Evolutionary conservation across 129 eudicot species (phyloP), one percentile per base, ranked within the genome.

Genomic region (Mikania micrantha): DNA sequence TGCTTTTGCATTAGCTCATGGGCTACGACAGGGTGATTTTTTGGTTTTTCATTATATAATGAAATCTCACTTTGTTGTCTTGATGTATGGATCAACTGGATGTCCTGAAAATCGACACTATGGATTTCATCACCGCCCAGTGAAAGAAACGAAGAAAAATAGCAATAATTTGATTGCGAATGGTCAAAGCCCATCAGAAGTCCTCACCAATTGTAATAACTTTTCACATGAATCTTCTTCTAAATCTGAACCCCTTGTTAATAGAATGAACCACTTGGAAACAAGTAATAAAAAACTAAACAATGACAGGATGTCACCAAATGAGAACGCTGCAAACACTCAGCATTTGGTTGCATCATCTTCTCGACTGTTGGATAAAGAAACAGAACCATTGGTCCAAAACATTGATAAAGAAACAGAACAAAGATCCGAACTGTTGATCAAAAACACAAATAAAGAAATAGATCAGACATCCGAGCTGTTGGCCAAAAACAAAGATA

Each of bases 61-160:
- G 52, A 75, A 60, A 9, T 69, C 86, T 19, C 87, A 80, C 64
- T 84, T 90, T 78, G 71, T 78, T 64, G 97, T 90, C 62, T 72
- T 76, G 66, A 86, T 84, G 52, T 84, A 63, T 74, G 88, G 83
- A 24, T 62, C 13, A 66, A 77, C 70, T 67, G 91, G 88, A 15
- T 75, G 81, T 78, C 87, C 83, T 60, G 84, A 71, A 71, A 17
- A n/a, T 5, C 42, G 49, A 2, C 82, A 70, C 17, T 20, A 24
- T 13, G 8, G 53, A 27, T 71, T 17, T 20, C 35, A 42, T 15
- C 38, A 15, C 7, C 25, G 7, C 24, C 70, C 13, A 38, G 49
- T 28, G 28, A 70, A 71, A 73, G 73, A 57, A 79, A 57, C 59
- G 12, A 40, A 64, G 60, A 60, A 53, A 56, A 47, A 58, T 9